phyloP scores from a whole-genome alignment of 176 grass and related monocot species.

The Areca catechu region DNA sequence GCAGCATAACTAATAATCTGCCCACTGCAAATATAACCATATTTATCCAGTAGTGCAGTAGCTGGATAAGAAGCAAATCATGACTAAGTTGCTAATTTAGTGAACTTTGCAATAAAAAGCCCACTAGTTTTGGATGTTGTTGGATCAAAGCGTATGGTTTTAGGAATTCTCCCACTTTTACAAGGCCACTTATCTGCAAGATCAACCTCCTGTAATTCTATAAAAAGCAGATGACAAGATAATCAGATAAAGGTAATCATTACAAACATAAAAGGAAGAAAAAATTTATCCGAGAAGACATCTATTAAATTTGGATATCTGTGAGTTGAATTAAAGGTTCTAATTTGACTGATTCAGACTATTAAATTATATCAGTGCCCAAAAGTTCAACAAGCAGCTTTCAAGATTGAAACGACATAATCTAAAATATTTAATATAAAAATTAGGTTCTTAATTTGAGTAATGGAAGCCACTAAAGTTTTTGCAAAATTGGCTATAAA shows the following conservation, averaged over 20 bases:
- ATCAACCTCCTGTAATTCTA: conserved; percentile 60
- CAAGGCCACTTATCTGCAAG: conserved; percentile 54
- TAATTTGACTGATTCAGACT: no score
- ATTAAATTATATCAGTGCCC: no score
- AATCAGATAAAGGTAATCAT: background rate
- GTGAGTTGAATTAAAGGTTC: background rate
- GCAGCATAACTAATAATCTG: no score
- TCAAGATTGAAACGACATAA: no score
- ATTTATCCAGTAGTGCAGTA: background rate
- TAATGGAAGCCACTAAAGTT: no score
- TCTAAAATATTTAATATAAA: no score
- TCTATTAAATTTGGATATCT: background rate
- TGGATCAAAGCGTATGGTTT: conserved; percentile 66
- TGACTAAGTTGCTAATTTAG: conserved; percentile 34
- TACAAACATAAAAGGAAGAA: background rate
- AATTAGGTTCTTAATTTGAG: no score
- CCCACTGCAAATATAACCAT: no score
- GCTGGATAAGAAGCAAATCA: conserved; percentile 11
- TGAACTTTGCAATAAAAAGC: conserved; percentile 78
- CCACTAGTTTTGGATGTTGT: conserved; percentile 57
- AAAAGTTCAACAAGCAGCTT: no score
- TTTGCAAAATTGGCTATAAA: no score
- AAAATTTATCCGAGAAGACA: background rate
- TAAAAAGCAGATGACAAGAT: conserved; percentile 4
- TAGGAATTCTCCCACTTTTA: conserved; percentile 47